Evolutionary conservation across 2,329 filamentous ascomycete species (phyloP).

Genomic region (Ophiostoma ips): DNA sequence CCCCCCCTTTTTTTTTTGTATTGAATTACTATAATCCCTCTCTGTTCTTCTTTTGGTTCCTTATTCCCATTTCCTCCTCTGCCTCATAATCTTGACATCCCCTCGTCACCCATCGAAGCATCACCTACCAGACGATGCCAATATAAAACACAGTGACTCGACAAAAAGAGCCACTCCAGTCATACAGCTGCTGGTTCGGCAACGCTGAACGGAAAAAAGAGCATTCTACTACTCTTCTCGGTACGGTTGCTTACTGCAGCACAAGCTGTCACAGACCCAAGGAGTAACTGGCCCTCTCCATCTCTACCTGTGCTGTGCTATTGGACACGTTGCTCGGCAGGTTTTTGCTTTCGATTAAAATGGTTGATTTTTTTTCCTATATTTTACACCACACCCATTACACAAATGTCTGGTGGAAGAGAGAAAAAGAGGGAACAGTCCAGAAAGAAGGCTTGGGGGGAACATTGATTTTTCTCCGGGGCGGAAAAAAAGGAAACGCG

Average conservation of each 20-base stretch:
- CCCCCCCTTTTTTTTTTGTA: too few species aligned
- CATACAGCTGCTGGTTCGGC: neutral
- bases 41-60: neutral
- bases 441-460: neutral
- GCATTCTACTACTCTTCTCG: neutral
- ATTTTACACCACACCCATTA: slow-evolving; percentile 9
- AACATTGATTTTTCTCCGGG: neutral
- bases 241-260: neutral
- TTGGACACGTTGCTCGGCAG: neutral
- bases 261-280: neutral
- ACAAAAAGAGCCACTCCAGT: neutral
- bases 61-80: neutral
- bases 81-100: neutral
- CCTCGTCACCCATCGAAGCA: neutral
- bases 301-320: too few species aligned
- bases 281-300: too few species aligned
- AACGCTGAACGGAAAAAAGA: neutral
- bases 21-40: too few species aligned
- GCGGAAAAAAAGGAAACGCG: slow-evolving; percentile 1
- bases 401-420: neutral
- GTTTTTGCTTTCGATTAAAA: slow-evolving; percentile 2
- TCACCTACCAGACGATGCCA: neutral
- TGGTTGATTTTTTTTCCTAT: slow-evolving; percentile 4
- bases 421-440: neutral
- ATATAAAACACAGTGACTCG: neutral